These are phyloP conservation scores for Inonotus hispidus DNA, from an alignment of 1,284 basidiomycete genomes.

Conservation along the genomic window DNA sequence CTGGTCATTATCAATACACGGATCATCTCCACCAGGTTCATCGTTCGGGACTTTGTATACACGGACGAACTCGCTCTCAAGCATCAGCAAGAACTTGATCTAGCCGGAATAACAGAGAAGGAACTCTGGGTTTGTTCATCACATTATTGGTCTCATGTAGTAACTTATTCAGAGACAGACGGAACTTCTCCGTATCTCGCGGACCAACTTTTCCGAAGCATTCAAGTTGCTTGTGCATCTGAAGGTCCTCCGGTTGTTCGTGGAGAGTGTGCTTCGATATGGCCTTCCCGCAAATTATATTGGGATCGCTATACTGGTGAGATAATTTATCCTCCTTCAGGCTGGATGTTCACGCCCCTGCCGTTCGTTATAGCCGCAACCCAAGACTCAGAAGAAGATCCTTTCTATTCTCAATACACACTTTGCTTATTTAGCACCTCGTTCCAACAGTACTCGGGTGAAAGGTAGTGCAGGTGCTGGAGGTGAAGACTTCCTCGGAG, in stretches of 20 bases:
- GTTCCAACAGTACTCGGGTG: constrained; percentile 45
- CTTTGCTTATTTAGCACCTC: constrained; percentile 75
- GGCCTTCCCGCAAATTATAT: constrained; percentile 92
- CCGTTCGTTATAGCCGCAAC: constrained; percentile 62
- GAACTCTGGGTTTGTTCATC: constrained; percentile 81
- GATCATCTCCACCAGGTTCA: constrained; percentile 51
- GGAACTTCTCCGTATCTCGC: constrained; percentile 86
- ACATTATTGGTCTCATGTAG: background rate
- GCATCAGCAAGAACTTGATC: constrained; percentile 78
- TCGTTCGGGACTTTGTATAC: constrained; percentile 91
- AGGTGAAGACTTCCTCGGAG: constrained; percentile 71
- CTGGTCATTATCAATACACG: background rate
- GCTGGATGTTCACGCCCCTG: background rate
- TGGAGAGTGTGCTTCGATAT: constrained; percentile 94
- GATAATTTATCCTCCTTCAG: constrained; percentile 19
- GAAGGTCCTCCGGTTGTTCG: constrained; percentile 87
- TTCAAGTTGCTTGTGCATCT: constrained; percentile 94
- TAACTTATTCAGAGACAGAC: constrained; percentile 49
- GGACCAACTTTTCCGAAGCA: constrained; percentile 96
- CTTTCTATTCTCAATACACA: constrained; percentile 71
- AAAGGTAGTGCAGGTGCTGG: constrained; percentile 36
- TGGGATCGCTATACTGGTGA: constrained; percentile 77
- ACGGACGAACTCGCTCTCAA: constrained; percentile 82
- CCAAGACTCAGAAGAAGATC: constrained; percentile 79
- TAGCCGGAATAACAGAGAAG: constrained; percentile 85